Conservation (phyloP, 23 red algal genomes). For the Gracilaria caudata region DNA sequence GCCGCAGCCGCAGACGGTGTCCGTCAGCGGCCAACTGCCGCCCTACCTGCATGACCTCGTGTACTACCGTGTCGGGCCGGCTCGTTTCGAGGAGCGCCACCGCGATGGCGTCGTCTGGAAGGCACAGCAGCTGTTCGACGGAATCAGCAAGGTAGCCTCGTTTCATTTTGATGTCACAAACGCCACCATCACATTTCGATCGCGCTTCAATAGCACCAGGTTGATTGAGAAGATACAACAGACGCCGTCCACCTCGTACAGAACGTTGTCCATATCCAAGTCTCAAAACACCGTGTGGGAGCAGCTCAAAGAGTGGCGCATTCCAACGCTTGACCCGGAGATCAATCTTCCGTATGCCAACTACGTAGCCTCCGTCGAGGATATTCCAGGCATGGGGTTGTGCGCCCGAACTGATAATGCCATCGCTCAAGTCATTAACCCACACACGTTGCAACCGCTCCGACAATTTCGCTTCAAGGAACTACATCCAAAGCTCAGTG, state of each 20-base stretch:
- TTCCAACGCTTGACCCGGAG: not conserved
- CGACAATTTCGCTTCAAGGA: constrained; percentile 37
- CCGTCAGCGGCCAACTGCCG: constrained; percentile 35
- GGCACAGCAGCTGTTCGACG: constrained; percentile 57
- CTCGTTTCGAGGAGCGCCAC: constrained; percentile 37
- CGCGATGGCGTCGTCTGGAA: not conserved
- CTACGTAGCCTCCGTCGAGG: constrained; percentile 28
- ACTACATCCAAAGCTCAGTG: constrained; percentile 29
- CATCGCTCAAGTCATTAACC: constrained; percentile 14
- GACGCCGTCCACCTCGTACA: not conserved
- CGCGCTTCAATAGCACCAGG: constrained; percentile 13
- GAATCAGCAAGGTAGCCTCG: constrained; percentile 15
- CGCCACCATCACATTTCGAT: constrained; percentile 23
- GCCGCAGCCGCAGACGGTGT: not conserved
- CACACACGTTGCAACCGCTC: not conserved
- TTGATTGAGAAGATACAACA: not conserved
- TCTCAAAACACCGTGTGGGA: not conserved
- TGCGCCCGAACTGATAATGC: constrained; percentile 33
- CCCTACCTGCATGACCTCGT: constrained; percentile 22
- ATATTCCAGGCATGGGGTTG: constrained; percentile 36
- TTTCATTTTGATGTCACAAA: constrained; percentile 29
- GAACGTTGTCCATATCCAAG: not conserved
- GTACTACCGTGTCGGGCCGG: constrained; percentile 50
- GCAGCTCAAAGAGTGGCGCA: not conserved
- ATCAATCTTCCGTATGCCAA: constrained; percentile 11